A percentile compares a stretch with the other conserved stretches of the same genome.
Conservation (phyloP, 164 flowering plant species). For the Santalum album region DNA sequence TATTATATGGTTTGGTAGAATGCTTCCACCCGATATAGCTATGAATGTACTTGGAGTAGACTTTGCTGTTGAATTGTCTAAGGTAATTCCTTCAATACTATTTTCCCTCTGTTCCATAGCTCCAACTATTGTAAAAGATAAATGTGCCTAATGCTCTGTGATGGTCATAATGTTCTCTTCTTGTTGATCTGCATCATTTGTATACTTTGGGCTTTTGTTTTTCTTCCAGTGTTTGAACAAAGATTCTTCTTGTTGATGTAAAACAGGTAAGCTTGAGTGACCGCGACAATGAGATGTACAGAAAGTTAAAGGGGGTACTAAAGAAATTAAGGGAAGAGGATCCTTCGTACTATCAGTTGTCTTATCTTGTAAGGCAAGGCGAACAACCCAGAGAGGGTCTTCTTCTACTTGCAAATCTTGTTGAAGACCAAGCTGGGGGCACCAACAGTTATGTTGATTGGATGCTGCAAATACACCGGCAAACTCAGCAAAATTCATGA, state of each 20-base stretch:
- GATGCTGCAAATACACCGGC: conserved; percentile 73
- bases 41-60: conserved; percentile 63
- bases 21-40: conserved; percentile 60
- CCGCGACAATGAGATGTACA: conserved; percentile 66
- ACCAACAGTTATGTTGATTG: conserved; percentile 73
- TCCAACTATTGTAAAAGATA: neutral
- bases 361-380: conserved; percentile 86
- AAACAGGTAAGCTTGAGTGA: conserved; percentile 48
- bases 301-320: conserved; percentile 45
- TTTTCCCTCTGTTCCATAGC: neutral
- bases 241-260: neutral
- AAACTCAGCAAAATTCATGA: conserved; percentile 75
- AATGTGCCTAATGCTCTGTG: neutral
- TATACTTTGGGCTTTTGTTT: neutral
- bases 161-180: too few relatives aligned
- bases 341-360: conserved; percentile 61
- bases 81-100: conserved; percentile 33
- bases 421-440: conserved; percentile 80
- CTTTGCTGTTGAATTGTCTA: conserved; percentile 54
- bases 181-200: neutral
- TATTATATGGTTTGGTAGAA: conserved; percentile 90
- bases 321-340: conserved; percentile 51
- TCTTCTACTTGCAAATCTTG: conserved; percentile 67
- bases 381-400: conserved; percentile 90
- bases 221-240: too few relatives aligned